Base-by-base conservation (phyloP, 768 basidiomycete species). In the Leccinellum luteum region DNA sequence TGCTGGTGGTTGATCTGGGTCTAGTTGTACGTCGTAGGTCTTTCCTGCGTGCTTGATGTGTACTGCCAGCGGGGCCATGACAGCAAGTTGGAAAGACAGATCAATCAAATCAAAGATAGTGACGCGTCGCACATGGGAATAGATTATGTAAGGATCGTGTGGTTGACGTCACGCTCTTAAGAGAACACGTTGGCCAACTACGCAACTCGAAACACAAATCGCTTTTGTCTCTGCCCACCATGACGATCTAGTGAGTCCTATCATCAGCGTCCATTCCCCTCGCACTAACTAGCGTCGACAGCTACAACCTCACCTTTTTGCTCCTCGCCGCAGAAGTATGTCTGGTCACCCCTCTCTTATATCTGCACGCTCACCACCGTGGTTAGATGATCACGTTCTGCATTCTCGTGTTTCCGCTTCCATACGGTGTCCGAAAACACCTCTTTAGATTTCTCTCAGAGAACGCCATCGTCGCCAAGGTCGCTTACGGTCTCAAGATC, bases 11-110 rank as follows among this genome's bases (percentile, higher is more conserved):
- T 82, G 78, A 76, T 87, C 84, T 15, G 85, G 76, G 73, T 97
- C 86, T 48, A 97, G 85, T 48, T 80, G 71, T 41, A 97, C 70
- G 61, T 85, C 79, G 73, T 88, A 78, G 0, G 80, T 75, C 76
- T 93, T 94, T 56, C 93, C 94, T 13, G 90, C 83, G 69, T 98
- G 94, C 73, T 97, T 98, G 71, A 98, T 83, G 64, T 86, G 82
- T 5, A 99, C 90, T n/a, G 75, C 56, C 47, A 92, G 68, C 55
- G 84, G 82, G 10, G 87, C 76, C 90, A 92, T 89, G 66, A 14
- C 38, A 17, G 64, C 47, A n/a, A n/a, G 23, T 8, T 17, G n/a
- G 23, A 21, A 55, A 35, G 50, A 50, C 13, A 45, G n/a, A n/a
- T n/a, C n/a, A n/a, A n/a, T n/a, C n/a, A n/a, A n/a, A 41, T 32